Evolutionary conservation across 139 green algal genomes (phyloP), one percentile per base, ranked within the genome.

Genomic region (Haematococcus lacustris): DNA sequence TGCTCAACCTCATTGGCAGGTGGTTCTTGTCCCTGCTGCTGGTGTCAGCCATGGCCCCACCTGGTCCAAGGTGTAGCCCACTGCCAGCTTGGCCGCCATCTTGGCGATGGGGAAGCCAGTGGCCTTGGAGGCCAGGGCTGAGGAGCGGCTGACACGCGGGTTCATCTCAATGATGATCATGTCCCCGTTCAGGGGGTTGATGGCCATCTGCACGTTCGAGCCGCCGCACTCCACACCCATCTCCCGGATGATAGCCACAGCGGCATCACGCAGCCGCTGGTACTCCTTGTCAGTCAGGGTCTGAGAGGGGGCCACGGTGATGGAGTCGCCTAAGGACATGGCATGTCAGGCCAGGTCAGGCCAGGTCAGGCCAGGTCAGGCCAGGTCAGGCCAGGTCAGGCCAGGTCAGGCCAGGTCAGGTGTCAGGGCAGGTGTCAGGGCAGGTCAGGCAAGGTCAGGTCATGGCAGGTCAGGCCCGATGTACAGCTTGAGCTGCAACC

Each of bases 101-200:
- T 99, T 99, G 61, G 95, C 95, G 66, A 99, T 99, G 64, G 95
- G 95, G 86, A 99, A 99, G 63, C 95, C 94, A 28, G 90, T 94
- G 33, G 90, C 76, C 87, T 99, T 99, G 77, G 94, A 98, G 28
- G 95, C 95, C 60, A 99, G 87, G 0, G 95, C 95, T 1, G 92
- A 98, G n/a, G 95, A 98, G 71, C 79, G 73, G 38, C 41, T 91
- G 47, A 99, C 95, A 67, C 95, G 92, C 0, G 95, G 95, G 86
- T 99, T 99, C 95, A 99, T 99, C 87, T 99, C 95, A 70, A 99
- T 99, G 85, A 98, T 96, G 79, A 97, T 93, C 78, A 98, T 85
- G 79, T 97, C 86, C 69, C 90, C 92, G 79, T 95, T 81, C 88
- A 76, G 83, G 33, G 95, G 95, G 83, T 99, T 98, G 83, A 99